phyloP scores from a whole-genome alignment of 306 rosid species.

The Sphenostylis stenocarpa region DNA sequence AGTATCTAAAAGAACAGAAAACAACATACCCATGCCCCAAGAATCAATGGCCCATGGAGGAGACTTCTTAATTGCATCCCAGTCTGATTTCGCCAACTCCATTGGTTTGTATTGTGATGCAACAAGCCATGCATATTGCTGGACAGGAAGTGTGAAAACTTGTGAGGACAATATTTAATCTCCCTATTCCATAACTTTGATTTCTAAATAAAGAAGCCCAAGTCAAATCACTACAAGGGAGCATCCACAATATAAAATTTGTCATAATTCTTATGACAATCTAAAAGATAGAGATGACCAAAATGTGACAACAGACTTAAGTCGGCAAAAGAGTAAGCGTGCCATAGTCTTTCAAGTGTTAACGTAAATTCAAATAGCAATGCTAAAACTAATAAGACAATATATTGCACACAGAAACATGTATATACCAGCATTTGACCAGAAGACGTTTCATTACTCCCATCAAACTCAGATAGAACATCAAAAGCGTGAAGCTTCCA shows the following conservation, averaged over 20 bases:
- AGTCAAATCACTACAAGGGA: slow-evolving; percentile 7
- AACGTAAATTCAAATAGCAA: not conserved
- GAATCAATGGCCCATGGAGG: slow-evolving; percentile 98
- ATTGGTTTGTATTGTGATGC: slow-evolving; percentile 89
- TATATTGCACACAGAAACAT: slow-evolving; percentile 1
- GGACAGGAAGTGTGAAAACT: slow-evolving; percentile 40
- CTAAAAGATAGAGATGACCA: slow-evolving; percentile 22
- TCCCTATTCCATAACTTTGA: slow-evolving; percentile 10
- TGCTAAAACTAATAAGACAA: slow-evolving; percentile 23
- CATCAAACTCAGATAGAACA: slow-evolving; percentile 88
- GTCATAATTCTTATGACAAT: not conserved
- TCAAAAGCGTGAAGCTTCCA: slow-evolving; percentile 99
- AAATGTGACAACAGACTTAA: slow-evolving; percentile 26
- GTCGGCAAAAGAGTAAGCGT: slow-evolving; percentile 9
- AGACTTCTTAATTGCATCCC: slow-evolving; percentile 83
- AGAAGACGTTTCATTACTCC: slow-evolving; percentile 57
- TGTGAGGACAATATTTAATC: not conserved
- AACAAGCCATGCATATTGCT: slow-evolving; percentile 99
- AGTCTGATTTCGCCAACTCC: slow-evolving; percentile 92
- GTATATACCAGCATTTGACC: slow-evolving; percentile 88
- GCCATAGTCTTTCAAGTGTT: not conserved
- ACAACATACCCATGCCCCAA: slow-evolving; percentile 94
- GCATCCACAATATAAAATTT: not conserved
- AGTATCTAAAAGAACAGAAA: slow-evolving; percentile 21
- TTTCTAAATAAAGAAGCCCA: not conserved